These are phyloP conservation scores for Nepenthes gracilis DNA, from an alignment of 148 eudicot species.

Conservation along the genomic window DNA sequence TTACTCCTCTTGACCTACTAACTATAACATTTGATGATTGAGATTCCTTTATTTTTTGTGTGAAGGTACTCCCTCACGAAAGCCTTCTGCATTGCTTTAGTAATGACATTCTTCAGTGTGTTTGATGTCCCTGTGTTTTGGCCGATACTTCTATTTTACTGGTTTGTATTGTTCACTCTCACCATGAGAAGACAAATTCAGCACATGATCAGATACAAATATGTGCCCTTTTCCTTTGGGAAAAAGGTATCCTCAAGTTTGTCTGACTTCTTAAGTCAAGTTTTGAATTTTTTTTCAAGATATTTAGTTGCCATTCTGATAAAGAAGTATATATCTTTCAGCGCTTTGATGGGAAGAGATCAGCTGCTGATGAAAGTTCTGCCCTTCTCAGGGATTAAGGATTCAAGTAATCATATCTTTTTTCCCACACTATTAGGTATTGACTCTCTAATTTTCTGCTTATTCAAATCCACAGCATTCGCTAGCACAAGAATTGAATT, in stretches of 20 bases:
- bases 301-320: constrained; percentile 4
- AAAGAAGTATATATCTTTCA: constrained; percentile 10
- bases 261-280: neutral
- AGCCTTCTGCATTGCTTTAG: constrained; percentile 43
- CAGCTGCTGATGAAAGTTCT: constrained; percentile 22
- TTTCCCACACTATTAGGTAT: neutral
- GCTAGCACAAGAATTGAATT: too few relatives aligned
- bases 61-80: constrained; percentile 45
- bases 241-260: constrained; percentile 25
- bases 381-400: constrained; percentile 25
- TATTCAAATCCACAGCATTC: too few relatives aligned
- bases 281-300: neutral
- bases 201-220: constrained; percentile 48
- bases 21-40: neutral
- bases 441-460: neutral
- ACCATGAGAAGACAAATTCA: constrained; percentile 50
- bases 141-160: constrained; percentile 49
- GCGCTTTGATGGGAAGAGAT: constrained; percentile 22
- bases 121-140: constrained; percentile 56
- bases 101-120: constrained; percentile 29
- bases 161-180: constrained; percentile 43
- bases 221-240: constrained; percentile 46
- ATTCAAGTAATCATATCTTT: constrained; percentile 10
- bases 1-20: too few relatives aligned
- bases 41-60: neutral